These are phyloP conservation scores for Botrytis paeoniae DNA, from an alignment of 2,329 filamentous ascomycete genomes.

Conservation along the genomic window DNA sequence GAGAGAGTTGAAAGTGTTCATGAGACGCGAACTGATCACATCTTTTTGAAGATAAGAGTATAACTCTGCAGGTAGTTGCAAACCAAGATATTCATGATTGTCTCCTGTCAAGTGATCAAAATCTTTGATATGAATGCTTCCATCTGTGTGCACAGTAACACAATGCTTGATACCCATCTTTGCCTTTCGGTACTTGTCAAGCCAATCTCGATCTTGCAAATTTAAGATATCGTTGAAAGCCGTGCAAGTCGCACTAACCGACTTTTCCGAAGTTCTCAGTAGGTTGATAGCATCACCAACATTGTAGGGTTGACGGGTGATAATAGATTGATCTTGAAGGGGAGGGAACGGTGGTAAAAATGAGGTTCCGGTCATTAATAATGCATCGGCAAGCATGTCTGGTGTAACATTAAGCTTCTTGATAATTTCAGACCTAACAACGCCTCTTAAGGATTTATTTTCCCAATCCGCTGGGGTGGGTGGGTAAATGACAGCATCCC, in stretches of 20 bases:
- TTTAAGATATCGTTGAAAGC: constrained; percentile 78
- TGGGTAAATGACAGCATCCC: constrained; percentile 68
- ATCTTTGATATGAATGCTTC: constrained; percentile 72
- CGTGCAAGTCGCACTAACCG: constrained; percentile 69
- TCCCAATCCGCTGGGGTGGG: constrained; percentile 66
- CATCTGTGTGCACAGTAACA: constrained; percentile 62
- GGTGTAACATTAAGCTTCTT: constrained; percentile 63
- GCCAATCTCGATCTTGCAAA: constrained; percentile 68
- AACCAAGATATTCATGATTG: constrained; percentile 85
- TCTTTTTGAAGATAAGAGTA: constrained; percentile 87
- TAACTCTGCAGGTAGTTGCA: constrained; percentile 83
- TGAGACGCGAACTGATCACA: constrained; percentile 72
- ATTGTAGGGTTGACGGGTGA: constrained; percentile 51
- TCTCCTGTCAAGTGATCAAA: constrained; percentile 73
- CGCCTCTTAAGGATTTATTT: constrained; percentile 56
- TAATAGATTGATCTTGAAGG: constrained; percentile 58
- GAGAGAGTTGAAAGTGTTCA: constrained; percentile 78
- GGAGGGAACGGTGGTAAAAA: constrained; percentile 79
- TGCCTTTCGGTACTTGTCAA: constrained; percentile 82
- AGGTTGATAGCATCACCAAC: constrained; percentile 77
- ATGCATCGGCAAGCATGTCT: constrained; percentile 76
- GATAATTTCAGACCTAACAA: constrained; percentile 68
- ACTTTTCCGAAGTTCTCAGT: constrained; percentile 66
- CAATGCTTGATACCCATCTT: constrained; percentile 85
- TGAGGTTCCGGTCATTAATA: constrained; percentile 77